These are phyloP conservation scores for Cladobotryum protrusum DNA, from an alignment of 2,329 filamentous ascomycete genomes.

Conservation along the genomic window DNA sequence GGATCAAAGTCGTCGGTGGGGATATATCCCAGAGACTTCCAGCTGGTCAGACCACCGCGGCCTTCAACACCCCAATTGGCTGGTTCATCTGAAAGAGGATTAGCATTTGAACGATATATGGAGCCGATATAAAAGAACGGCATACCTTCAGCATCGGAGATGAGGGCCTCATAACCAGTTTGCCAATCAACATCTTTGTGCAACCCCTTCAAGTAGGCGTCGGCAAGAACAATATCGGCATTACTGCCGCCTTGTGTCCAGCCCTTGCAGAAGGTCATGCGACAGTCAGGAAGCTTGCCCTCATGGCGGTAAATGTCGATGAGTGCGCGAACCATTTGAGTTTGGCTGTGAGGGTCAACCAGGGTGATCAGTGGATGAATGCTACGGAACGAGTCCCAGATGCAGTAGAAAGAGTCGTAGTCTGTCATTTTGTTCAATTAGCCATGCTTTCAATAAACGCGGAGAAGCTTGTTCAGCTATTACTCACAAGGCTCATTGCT, in stretches of 20 bases:
- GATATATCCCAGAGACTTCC: constrained; percentile 67
- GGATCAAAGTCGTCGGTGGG: constrained; percentile 62
- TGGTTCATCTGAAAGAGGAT: constrained; percentile 36
- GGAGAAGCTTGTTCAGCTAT: not conserved
- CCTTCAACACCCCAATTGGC: constrained; percentile 64
- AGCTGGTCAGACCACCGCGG: constrained; percentile 63
- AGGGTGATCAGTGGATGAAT: constrained; percentile 67
- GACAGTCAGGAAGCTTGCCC: constrained; percentile 66
- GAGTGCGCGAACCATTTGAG: constrained; percentile 62
- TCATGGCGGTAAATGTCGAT: constrained; percentile 66
- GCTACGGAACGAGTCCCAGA: constrained; percentile 69
- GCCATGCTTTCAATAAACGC: not conserved
- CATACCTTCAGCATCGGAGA: constrained; percentile 62
- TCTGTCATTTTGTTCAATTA: constrained; percentile 24
- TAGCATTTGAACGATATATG: not conserved
- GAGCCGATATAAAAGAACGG: constrained; percentile 10
- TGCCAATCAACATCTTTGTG: constrained; percentile 59
- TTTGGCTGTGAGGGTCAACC: constrained; percentile 61
- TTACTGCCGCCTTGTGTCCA: constrained; percentile 73
- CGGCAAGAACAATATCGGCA: constrained; percentile 63
- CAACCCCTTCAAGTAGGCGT: constrained; percentile 64
- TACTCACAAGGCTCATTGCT: constrained; percentile 54
- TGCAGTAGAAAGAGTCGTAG: constrained; percentile 62
- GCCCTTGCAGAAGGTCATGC: constrained; percentile 71
- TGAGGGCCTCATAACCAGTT: constrained; percentile 63